These are phyloP conservation scores for Schwanniomyces vanrijiae DNA, from an alignment of 805 yeast genomes.

Conservation along the genomic window DNA sequence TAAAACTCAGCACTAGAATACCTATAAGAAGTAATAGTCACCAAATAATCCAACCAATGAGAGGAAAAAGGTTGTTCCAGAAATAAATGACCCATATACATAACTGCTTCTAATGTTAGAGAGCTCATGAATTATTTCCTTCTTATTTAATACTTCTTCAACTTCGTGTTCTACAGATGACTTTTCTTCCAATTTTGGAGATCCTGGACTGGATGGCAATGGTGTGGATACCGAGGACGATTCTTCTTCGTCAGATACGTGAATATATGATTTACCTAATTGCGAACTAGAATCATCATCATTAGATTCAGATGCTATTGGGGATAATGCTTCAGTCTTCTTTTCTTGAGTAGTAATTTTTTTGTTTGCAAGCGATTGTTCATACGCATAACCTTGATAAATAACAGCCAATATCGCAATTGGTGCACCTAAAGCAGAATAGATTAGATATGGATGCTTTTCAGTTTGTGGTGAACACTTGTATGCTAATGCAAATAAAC, in stretches of 20 bases:
- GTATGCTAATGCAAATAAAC: slow-evolving; percentile 56
- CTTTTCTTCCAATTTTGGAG: slow-evolving; percentile 16
- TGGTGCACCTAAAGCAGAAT: slow-evolving; percentile 59
- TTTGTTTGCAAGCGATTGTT: slow-evolving; percentile 12
- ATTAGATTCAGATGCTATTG: background rate
- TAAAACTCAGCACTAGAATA: background rate
- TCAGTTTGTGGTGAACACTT: slow-evolving; percentile 52
- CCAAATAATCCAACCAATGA: slow-evolving; percentile 60
- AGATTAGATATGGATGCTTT: slow-evolving; percentile 73
- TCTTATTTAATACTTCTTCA: slow-evolving; percentile 39
- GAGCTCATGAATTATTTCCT: slow-evolving; percentile 29
- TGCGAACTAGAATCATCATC: slow-evolving; percentile 23
- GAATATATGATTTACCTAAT: slow-evolving; percentile 41
- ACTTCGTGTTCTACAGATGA: slow-evolving; percentile 42
- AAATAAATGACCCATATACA: slow-evolving; percentile 38
- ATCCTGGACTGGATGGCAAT: slow-evolving; percentile 21
- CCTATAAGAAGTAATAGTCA: slow-evolving; percentile 32
- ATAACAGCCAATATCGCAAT: slow-evolving; percentile 29
- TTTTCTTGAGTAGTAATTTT: background rate
- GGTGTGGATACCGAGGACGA: slow-evolving; percentile 29
- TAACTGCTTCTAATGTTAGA: slow-evolving; percentile 36
- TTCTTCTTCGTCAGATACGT: slow-evolving; percentile 40
- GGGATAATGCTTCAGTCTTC: background rate
- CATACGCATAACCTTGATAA: slow-evolving; percentile 15
- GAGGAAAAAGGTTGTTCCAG: slow-evolving; percentile 47